Percentiles rank a stretch among this genome's conserved stretches.
Evolutionary conservation across 371 early-diverging fungal genomes (phyloP).

Genomic region (Parasitella parasitica): DNA sequence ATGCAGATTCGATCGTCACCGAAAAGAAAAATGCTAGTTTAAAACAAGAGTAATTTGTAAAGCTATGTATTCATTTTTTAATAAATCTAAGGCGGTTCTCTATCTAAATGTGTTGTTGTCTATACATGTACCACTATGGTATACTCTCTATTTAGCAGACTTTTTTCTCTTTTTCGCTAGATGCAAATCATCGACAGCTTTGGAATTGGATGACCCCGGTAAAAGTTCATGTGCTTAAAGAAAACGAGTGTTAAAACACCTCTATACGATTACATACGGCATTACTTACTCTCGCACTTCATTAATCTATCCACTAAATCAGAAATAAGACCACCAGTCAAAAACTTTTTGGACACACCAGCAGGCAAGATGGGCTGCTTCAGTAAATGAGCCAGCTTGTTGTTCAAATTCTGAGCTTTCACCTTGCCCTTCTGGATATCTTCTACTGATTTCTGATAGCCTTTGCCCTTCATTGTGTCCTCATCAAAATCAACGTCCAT

Average conservation of each 20-base stretch:
- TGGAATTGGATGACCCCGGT: constrained; percentile 39
- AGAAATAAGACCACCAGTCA: constrained; percentile 68
- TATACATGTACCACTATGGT: not conserved
- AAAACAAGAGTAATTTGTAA: constrained; percentile 11
- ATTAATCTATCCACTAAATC: constrained; percentile 66
- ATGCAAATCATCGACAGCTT: constrained; percentile 48
- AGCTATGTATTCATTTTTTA: not conserved
- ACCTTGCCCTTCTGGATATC: constrained; percentile 27
- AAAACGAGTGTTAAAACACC: not conserved
- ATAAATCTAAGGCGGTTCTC: not conserved
- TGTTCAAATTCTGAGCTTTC: constrained; percentile 57
- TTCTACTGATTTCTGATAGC: constrained; percentile 25
- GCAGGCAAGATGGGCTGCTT: constrained; percentile 68
- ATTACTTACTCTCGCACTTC: constrained; percentile 27
- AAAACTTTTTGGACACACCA: constrained; percentile 70
- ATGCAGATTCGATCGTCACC: constrained; percentile 38
- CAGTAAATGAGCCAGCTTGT: constrained; percentile 60
- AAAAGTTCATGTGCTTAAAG: constrained; percentile 34
- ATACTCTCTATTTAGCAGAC: not conserved
- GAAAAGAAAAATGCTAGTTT: constrained; percentile 29
- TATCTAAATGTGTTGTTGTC: not conserved
- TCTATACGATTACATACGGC: not conserved
- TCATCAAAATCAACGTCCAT: constrained; percentile 84
- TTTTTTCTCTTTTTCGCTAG: constrained; percentile 20
- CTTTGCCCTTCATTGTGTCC: constrained; percentile 54